Evolutionary conservation across 306 rosid species (phyloP).

Genomic region (Arachis stenosperma): DNA sequence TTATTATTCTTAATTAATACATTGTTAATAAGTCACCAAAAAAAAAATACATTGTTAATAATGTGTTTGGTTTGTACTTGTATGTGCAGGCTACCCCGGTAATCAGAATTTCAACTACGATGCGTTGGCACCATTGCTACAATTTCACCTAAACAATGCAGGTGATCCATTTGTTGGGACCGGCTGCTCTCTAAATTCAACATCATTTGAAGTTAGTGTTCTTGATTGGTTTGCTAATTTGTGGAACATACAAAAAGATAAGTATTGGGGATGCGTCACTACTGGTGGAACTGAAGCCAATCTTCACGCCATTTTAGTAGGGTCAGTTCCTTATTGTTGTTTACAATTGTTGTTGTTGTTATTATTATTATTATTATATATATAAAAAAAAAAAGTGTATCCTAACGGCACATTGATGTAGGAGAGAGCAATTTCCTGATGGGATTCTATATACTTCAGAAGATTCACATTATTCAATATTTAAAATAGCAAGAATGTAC

Average conservation of each 20-base stretch:
- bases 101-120: conserved; percentile 73
- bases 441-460: conserved; percentile 71
- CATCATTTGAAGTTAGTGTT: conserved; percentile 66
- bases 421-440: conserved; percentile 74
- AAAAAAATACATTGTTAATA: no score
- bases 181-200: conserved; percentile 59
- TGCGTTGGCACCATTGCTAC: conserved; percentile 56
- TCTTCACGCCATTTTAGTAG: conserved; percentile 72
- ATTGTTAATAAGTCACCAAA: no score
- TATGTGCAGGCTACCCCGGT: conserved; percentile 14
- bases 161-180: conserved; percentile 75
- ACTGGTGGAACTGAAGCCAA: conserved; percentile 86
- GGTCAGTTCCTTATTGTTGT: conserved; percentile 45
- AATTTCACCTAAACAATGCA: conserved; percentile 67
- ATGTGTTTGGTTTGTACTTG: no score
- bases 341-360: no score
- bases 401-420: neutral
- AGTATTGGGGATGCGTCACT: conserved; percentile 83
- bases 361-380: no score
- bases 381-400: neutral
- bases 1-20: no score
- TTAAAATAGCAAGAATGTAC: conserved; percentile 77
- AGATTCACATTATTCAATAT: conserved; percentile 73
- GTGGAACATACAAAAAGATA: conserved; percentile 66
- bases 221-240: conserved; percentile 79